Evolutionary conservation across 768 basidiomycete genomes (phyloP).

Genomic region (Tylopilus subfusipes): DNA sequence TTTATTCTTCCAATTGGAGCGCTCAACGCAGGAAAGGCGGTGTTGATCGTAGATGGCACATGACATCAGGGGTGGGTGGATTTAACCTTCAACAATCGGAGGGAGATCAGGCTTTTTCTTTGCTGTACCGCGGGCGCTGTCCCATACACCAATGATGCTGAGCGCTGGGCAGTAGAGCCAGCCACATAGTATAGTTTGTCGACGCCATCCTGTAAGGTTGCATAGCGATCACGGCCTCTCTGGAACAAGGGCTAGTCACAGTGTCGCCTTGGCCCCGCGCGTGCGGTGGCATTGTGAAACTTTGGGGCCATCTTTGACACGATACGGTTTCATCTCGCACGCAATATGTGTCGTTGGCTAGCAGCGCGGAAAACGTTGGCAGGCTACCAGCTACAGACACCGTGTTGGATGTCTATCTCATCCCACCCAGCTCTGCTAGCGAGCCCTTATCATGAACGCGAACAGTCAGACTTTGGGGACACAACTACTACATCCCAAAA

Average conservation of each 20-base stretch:
- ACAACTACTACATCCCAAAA: too few relatives aligned
- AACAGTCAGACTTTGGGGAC: too few relatives aligned
- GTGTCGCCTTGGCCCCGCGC: not conserved
- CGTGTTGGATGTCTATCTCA: not conserved
- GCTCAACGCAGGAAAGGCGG: conserved; percentile 10
- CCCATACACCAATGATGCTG: too few relatives aligned
- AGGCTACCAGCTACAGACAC: not conserved
- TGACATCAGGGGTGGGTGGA: conserved; percentile 18
- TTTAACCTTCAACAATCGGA: conserved; percentile 23
- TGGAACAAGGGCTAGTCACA: not conserved
- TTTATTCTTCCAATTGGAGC: not conserved
- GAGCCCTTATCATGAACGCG: conserved; percentile 7
- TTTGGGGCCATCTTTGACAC: not conserved
- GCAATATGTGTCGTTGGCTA: not conserved
- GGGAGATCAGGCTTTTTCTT: conserved; percentile 8
- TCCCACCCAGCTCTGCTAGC: not conserved
- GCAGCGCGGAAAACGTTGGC: too few relatives aligned
- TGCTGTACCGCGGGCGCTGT: conserved; percentile 8
- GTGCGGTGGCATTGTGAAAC: not conserved
- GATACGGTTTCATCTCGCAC: conserved; percentile 5
- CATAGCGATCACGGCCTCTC: not conserved
- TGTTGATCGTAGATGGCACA: conserved; percentile 7
- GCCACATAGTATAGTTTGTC: not conserved
- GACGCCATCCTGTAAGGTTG: conserved; percentile 20
- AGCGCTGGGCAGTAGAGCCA: conserved; percentile 1